Conservation (phyloP, 306 rosid genomes). For the Sphenostylis stenocarpa region DNA sequence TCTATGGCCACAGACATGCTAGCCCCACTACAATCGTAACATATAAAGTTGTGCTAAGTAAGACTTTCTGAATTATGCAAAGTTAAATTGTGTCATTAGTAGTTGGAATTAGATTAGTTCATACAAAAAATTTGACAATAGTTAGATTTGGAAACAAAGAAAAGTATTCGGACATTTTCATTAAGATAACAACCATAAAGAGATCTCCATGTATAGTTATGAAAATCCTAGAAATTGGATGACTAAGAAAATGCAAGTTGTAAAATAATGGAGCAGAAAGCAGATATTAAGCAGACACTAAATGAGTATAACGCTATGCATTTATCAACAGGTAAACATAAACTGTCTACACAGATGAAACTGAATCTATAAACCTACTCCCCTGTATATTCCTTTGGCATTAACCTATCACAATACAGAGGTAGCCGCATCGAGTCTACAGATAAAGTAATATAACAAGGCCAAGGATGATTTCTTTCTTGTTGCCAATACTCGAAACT, state of each 20-base stretch:
- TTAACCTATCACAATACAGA: constrained; percentile 1
- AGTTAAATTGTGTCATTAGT: not conserved
- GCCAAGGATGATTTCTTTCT: constrained; percentile 38
- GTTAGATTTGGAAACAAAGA: not conserved
- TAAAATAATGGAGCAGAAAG: not conserved
- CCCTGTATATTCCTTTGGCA: not conserved
- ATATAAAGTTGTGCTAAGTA: not conserved
- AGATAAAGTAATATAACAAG: constrained; percentile 2
- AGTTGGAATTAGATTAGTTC: constrained; percentile 22
- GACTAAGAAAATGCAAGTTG: constrained; percentile 7
- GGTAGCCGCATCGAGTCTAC: constrained; percentile 5
- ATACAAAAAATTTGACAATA: not conserved
- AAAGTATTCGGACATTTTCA: not conserved
- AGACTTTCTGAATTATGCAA: not conserved
- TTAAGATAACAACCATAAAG: constrained; percentile 1
- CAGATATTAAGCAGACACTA: not conserved
- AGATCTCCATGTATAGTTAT: not conserved
- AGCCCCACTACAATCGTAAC: not conserved
- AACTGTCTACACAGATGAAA: not conserved
- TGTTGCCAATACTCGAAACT: constrained; percentile 38
- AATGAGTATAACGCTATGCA: not conserved
- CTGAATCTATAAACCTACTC: constrained; percentile 1
- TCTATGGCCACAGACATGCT: not conserved
- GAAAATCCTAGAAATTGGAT: constrained; percentile 10
- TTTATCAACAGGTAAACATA: too few species aligned